Percentiles rank a stretch among this genome's conserved stretches.
Evolutionary conservation across 768 basidiomycete species (phyloP).

Genomic region (Panaeolus cyanescens): DNA sequence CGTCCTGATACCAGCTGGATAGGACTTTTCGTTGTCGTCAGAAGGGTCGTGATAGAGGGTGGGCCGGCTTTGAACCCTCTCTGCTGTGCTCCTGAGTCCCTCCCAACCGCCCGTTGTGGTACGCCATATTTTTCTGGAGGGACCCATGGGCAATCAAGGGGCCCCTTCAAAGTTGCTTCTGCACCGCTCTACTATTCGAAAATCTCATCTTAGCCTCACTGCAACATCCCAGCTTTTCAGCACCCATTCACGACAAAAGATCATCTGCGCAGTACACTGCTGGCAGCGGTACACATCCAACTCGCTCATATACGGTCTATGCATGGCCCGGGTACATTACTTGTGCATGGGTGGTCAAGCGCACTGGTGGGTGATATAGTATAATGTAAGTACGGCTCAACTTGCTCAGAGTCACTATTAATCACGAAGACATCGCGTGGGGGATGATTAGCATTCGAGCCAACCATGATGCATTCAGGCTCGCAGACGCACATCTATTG

Average conservation of each 20-base stretch:
- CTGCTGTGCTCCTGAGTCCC: too few species aligned
- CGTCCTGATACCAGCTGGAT: too few species aligned
- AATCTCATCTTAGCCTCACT: background rate
- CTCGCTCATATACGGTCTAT: background rate
- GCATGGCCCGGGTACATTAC: too few species aligned
- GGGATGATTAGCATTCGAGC: background rate
- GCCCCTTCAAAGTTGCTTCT: background rate
- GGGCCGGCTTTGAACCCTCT: too few species aligned
- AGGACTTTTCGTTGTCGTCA: too few species aligned
- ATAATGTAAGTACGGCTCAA: too few species aligned
- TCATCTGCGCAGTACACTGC: background rate
- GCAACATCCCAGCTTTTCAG: background rate
- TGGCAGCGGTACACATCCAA: background rate
- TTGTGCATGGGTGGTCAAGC: too few species aligned
- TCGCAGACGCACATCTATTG: background rate
- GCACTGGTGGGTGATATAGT: too few species aligned
- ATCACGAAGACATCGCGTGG: background rate
- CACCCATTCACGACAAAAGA: background rate
- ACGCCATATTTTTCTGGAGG: too few species aligned
- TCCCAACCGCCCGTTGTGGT: too few species aligned
- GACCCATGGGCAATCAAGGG: too few species aligned
- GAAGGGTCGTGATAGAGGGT: too few species aligned
- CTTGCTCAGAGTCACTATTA: background rate
- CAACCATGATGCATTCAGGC: background rate
- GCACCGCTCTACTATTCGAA: background rate